Evolutionary conservation across 2,329 filamentous ascomycete species (phyloP), one percentile per base, ranked within the genome.

Genomic region (Pseudofabraea citricarpa): DNA sequence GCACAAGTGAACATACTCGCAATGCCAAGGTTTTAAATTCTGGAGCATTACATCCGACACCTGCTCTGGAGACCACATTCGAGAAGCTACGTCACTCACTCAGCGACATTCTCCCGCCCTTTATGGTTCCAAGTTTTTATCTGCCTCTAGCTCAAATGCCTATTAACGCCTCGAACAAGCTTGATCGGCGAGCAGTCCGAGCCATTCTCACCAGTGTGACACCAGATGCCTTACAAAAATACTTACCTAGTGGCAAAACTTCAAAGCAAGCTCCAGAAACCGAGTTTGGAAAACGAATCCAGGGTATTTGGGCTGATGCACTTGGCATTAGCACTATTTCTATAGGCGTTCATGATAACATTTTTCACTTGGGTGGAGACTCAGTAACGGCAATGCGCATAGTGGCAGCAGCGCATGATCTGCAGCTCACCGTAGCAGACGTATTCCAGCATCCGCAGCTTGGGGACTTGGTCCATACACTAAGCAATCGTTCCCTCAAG

Each of bases 71-170:
- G 35, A 22, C 16, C 20, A 15, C 35, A n/a, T 37, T 37, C 21
- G 35, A 24, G 6, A 37, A 37, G 35, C 35, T 37, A 24, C 35
- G 35, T 37, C 10, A 20, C n/a, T 37, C 35, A 37, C 35, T 37
- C 16, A 22, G 35, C 20, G 9, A 24, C 4, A 9, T 36, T 54
- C 40, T 67, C 1, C 63, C 64, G 0, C 43, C 51, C 0, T 66
- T 64, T 45, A 67, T 67, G 64, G 51, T 67, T 1, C 64, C 64
- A 0, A 55, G 51, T 5, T 44, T 58, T 5, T 66, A 57, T 49
- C 24, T 66, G 7, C 53, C 52, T 1, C 46, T 64, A 6, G 42
- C 51, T 32, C 35, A 43, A 7, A 49, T 64, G 8, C 62, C 62
- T 0, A 37, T 58, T 13, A 39, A 55, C 12, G 46, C 52, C 1